Evolutionary conservation across 192 early-diverging fungal genomes (phyloP).

Genomic region (Dissophora globulifera): DNA sequence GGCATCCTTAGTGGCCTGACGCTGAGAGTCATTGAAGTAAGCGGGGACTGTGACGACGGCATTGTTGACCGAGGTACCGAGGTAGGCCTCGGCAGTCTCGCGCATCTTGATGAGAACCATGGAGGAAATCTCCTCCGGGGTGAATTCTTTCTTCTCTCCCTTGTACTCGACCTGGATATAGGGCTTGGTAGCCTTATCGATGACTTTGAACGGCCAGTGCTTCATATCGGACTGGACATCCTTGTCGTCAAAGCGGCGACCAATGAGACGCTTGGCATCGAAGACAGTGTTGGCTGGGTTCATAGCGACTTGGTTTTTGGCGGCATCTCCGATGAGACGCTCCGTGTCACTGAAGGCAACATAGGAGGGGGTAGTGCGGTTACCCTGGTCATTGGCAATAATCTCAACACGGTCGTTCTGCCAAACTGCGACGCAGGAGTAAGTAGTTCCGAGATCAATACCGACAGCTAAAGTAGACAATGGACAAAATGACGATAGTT

Average conservation of each 20-base stretch:
- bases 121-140: conserved; percentile 96
- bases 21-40: conserved; percentile 98
- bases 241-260: conserved; percentile 89
- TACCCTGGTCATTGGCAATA: conserved; percentile 99
- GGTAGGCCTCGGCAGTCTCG: conserved; percentile 91
- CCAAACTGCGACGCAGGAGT: conserved; percentile 88
- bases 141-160: conserved; percentile 96
- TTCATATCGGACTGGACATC: conserved; percentile 99
- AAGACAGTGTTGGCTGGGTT: conserved; percentile 98
- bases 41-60: conserved; percentile 97
- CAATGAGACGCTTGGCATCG: conserved; percentile 98
- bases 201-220: conserved; percentile 96
- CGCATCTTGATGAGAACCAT: conserved; percentile 98
- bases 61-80: conserved; percentile 81
- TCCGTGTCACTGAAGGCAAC: conserved; percentile 97
- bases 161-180: conserved; percentile 93
- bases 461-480: conserved; percentile 53
- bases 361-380: conserved; percentile 98
- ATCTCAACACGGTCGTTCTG: conserved; percentile 89
- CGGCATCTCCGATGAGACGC: conserved; percentile 99
- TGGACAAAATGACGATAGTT: neutral
- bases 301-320: conserved; percentile 99
- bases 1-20: conserved; percentile 99
- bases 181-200: conserved; percentile 91
- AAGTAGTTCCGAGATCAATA: conserved; percentile 64